phyloP scores from a whole-genome alignment of 768 basidiomycete genomes.

The Pleurotus salmoneostramineus region DNA sequence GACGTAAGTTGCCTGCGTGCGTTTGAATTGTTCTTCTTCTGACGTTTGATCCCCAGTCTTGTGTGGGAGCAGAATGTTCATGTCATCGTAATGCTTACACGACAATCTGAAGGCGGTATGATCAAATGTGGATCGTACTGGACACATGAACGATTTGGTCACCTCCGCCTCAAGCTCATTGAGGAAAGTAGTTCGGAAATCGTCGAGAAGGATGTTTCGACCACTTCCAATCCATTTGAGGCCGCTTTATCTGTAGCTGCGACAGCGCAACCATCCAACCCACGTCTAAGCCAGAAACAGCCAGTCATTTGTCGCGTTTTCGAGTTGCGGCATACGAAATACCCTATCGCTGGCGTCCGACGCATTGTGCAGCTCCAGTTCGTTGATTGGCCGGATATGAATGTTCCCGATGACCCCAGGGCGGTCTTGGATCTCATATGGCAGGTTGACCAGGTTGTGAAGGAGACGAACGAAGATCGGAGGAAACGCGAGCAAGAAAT shows the following conservation, averaged over 20 bases:
- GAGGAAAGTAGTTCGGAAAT: constrained; percentile 17
- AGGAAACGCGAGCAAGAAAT: too few species aligned
- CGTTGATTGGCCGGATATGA: constrained; percentile 95
- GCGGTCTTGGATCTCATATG: constrained; percentile 72
- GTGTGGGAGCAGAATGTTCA: constrained; percentile 94
- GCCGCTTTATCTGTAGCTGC: not conserved
- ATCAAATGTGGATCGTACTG: constrained; percentile 94
- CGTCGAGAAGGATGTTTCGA: constrained; percentile 9
- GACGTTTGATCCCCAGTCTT: constrained; percentile 41
- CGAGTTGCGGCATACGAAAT: constrained; percentile 56
- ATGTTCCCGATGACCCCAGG: constrained; percentile 82
- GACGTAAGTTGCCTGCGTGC: too few species aligned
- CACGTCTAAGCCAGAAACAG: constrained; percentile 8
- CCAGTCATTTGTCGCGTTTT: constrained; percentile 58
- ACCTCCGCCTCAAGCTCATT: constrained; percentile 52
- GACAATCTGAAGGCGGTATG: constrained; percentile 82
- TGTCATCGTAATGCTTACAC: constrained; percentile 96
- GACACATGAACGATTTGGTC: constrained; percentile 66
- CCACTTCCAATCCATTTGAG: not conserved
- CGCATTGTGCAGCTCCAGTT: constrained; percentile 86
- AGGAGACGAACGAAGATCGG: constrained; percentile 22
- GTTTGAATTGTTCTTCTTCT: not conserved
- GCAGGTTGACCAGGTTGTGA: constrained; percentile 53
- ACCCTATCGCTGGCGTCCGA: constrained; percentile 59
- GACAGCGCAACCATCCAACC: not conserved